These are phyloP conservation scores for Globisporangium nodosum DNA, from an alignment of 352 stramenopile genomes.

Conservation along the genomic window DNA sequence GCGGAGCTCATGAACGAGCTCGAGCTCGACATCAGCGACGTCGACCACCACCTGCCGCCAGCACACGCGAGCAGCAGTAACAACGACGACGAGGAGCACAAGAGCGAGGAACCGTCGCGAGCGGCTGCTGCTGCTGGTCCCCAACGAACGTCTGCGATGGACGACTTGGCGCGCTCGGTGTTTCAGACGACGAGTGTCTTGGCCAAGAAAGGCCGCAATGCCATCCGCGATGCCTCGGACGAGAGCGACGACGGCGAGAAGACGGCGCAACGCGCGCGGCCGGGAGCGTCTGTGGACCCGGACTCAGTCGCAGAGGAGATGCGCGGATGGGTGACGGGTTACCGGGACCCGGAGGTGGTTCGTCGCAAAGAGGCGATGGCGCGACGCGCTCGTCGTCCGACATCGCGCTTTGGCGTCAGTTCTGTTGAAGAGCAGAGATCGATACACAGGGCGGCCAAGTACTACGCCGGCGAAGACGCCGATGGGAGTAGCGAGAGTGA, in stretches of 20 bases:
- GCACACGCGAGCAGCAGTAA: conserved; percentile 3
- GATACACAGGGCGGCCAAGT: conserved; percentile 28
- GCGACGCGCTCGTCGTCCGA: conserved; percentile 31
- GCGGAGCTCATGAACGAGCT: conserved; percentile 47
- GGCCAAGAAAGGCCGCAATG: background rate
- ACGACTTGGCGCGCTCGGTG: conserved; percentile 4
- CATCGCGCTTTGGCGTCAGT: conserved; percentile 28
- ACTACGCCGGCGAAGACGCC: conserved; percentile 32
- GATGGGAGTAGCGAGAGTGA: conserved; percentile 22
- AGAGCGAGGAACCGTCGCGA: conserved; percentile 32
- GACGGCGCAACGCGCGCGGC: background rate
- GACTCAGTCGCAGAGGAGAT: conserved; percentile 39
- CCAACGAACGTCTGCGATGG: conserved; percentile 1
- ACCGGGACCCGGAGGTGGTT: conserved; percentile 49
- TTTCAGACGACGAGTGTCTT: background rate
- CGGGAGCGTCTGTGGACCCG: background rate
- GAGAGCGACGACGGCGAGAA: background rate
- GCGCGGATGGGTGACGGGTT: conserved; percentile 48
- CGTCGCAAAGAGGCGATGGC: conserved; percentile 46
- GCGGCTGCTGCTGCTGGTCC: background rate
- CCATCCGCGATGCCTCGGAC: background rate
- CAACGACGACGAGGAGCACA: conserved; percentile 23
- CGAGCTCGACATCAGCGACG: conserved; percentile 31
- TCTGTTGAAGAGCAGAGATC: conserved; percentile 37
- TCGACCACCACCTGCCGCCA: conserved; percentile 9